Conservation (phyloP, 768 basidiomycete genomes). For the Lentinula boryana region DNA sequence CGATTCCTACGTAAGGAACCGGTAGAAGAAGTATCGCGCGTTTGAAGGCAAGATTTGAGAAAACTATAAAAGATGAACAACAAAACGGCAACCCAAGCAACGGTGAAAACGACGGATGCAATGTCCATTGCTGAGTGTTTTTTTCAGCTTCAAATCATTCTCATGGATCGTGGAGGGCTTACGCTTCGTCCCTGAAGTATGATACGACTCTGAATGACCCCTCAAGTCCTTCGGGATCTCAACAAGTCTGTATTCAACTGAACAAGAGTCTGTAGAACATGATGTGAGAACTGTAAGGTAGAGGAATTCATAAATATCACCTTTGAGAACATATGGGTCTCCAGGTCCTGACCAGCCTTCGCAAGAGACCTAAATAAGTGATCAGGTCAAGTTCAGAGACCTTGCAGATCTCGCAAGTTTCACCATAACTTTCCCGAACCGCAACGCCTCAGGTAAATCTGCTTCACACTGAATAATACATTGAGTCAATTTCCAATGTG, state of each 20-base stretch:
- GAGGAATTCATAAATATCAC: conserved; percentile 28
- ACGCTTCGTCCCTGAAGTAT: not conserved
- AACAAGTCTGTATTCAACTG: conserved; percentile 76
- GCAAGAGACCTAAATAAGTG: conserved; percentile 50
- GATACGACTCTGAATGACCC: conserved; percentile 9
- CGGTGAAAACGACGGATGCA: conserved; percentile 43
- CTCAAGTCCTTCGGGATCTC: conserved; percentile 51
- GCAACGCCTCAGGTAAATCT: conserved; percentile 75
- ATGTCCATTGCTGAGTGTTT: conserved; percentile 38
- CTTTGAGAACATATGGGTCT: conserved; percentile 82
- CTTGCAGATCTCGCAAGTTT: not conserved
- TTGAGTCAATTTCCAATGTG: not conserved
- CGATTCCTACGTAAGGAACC: not conserved
- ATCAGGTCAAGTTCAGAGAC: not conserved
- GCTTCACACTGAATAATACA: conserved; percentile 69
- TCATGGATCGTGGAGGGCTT: not conserved
- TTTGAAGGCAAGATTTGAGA: conserved; percentile 46
- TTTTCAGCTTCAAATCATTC: not conserved
- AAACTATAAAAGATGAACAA: conserved; percentile 51
- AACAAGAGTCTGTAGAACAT: conserved; percentile 65
- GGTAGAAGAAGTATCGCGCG: conserved; percentile 23
- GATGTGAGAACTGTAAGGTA: not conserved
- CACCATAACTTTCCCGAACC: conserved; percentile 77
- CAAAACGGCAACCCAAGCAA: conserved; percentile 51
- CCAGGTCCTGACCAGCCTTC: conserved; percentile 87